phyloP scores from a whole-genome alignment of 352 stramenopile genomes.

The Pilasporangium apinafurcum region DNA sequence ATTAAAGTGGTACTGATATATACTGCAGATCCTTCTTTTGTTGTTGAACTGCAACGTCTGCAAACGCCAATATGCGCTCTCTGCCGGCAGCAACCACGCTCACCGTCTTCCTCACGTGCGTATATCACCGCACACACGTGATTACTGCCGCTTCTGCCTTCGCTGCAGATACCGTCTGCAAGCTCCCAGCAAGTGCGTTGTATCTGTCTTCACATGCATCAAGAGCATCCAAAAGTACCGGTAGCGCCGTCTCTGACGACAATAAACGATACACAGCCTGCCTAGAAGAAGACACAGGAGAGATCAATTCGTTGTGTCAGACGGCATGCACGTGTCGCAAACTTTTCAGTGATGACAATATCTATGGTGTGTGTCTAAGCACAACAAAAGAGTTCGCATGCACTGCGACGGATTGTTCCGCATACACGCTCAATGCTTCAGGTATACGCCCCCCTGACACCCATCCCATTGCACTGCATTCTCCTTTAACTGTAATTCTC shows the following conservation, averaged over 20 bases:
- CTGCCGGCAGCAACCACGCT: neutral
- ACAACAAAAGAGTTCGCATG: conserved; percentile 3
- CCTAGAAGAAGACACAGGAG: conserved; percentile 2
- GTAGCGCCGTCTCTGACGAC: neutral
- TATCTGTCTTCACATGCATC: conserved; percentile 7
- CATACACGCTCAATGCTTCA: conserved; percentile 19
- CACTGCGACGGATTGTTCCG: conserved; percentile 3
- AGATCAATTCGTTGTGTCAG: conserved; percentile 1
- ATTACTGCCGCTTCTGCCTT: no score
- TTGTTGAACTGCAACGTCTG: no score
- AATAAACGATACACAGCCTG: no score
- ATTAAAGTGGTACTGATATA: no score
- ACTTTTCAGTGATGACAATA: neutral
- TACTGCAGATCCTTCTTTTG: no score
- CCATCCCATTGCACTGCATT: no score
- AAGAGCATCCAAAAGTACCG: neutral
- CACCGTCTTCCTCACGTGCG: neutral
- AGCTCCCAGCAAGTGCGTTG: conserved; percentile 14
- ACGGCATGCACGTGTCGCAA: conserved; percentile 5
- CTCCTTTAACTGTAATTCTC: no score
- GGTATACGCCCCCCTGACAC: no score
- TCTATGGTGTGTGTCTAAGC: conserved; percentile 4
- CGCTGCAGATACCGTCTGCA: conserved; percentile 5
- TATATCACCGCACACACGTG: neutral
- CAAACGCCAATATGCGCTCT: neutral